Conservation (phyloP, 257 asterid species). For the Haberlea rhodopensis region DNA sequence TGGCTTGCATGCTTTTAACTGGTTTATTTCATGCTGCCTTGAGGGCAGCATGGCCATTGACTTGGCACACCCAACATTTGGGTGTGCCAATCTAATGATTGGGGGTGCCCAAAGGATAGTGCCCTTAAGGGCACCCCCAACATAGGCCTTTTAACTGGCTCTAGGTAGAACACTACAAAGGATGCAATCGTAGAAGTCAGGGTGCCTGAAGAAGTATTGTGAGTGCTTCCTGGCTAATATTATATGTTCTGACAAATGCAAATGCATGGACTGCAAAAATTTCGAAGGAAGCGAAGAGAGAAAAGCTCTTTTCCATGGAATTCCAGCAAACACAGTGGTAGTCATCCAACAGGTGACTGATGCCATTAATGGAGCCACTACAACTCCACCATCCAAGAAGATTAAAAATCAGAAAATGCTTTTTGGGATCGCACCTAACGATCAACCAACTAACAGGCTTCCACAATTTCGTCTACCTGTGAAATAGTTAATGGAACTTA, state of each 20-base stretch:
- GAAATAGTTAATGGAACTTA: slow-evolving; percentile 7
- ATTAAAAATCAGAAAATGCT: slow-evolving; percentile 34
- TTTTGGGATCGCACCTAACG: slow-evolving; percentile 28
- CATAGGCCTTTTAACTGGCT: too few relatives aligned
- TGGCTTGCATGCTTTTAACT: slow-evolving; percentile 17
- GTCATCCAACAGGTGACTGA: slow-evolving; percentile 40
- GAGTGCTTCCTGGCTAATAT: slow-evolving; percentile 80
- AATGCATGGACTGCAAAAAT: slow-evolving; percentile 72
- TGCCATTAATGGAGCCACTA: slow-evolving; percentile 48
- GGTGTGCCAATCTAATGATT: too few relatives aligned
- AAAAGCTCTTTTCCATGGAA: slow-evolving; percentile 40
- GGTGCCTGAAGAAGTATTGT: slow-evolving; percentile 79
- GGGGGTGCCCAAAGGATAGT: too few relatives aligned
- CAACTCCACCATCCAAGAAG: slow-evolving; percentile 37
- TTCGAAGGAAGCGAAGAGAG: slow-evolving; percentile 66
- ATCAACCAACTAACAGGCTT: slow-evolving; percentile 28
- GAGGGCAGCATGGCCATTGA: too few relatives aligned
- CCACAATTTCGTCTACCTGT: slow-evolving; percentile 35
- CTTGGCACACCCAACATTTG: too few relatives aligned
- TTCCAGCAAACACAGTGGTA: slow-evolving; percentile 32
- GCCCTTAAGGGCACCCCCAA: too few relatives aligned
- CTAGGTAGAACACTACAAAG: slow-evolving; percentile 69
- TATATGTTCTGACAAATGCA: slow-evolving; percentile 70
- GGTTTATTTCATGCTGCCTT: too few relatives aligned
- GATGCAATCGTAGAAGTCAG: slow-evolving; percentile 74